A percentile compares a stretch with the other conserved stretches of the same genome.
These are phyloP conservation scores for Corymbia maculata DNA, from an alignment of 345 rosid genomes.

Conservation along the genomic window DNA sequence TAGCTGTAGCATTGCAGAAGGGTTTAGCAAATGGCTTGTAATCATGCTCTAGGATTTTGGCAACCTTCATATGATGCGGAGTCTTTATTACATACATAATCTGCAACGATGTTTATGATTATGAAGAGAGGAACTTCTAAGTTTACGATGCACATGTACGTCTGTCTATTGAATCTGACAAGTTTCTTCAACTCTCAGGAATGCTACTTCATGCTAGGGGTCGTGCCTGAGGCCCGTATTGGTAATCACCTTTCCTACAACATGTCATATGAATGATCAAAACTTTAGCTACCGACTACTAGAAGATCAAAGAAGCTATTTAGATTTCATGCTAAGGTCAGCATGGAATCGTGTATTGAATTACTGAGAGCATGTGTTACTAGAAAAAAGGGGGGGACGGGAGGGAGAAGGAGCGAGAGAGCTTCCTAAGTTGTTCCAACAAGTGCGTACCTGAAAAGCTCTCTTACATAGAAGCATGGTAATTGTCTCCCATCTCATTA, in stretches of 20 bases:
- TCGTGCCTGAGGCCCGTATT: neutral
- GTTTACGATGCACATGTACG: neutral
- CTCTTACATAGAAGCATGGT: neutral
- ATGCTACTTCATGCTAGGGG: neutral
- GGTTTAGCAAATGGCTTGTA: neutral
- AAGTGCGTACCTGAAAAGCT: neutral
- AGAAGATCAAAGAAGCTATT: neutral
- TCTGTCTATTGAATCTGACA: no score
- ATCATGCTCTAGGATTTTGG: neutral
- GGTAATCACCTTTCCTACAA: neutral
- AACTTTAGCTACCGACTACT: neutral
- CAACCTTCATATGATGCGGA: neutral
- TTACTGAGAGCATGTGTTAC: neutral
- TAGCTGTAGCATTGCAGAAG: neutral
- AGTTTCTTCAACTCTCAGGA: neutral
- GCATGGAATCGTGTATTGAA: neutral
- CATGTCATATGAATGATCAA: neutral
- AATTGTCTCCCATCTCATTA: fast-evolving
- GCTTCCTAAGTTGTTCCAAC: no score
- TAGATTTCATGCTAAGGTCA: neutral
- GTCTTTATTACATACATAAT: neutral
- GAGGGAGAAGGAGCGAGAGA: no score
- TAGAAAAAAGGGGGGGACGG: no score
- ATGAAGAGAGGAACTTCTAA: neutral
- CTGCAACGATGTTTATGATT: neutral